phyloP scores from a whole-genome alignment of 139 green algal genomes.

The Astrephomene gubernaculifera region DNA sequence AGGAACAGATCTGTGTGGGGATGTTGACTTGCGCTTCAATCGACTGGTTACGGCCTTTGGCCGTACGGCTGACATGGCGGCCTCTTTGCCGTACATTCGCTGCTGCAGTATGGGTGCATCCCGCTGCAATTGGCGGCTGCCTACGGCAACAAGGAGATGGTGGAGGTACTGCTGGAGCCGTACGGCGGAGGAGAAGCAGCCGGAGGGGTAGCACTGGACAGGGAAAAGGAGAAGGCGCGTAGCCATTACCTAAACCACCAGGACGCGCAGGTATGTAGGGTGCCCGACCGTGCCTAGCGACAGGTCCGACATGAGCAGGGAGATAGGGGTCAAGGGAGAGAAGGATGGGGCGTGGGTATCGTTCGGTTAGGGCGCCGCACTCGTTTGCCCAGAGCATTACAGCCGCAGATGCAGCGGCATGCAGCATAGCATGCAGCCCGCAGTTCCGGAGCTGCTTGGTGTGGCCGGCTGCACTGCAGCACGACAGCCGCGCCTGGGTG shows the following conservation, averaged over 20 bases:
- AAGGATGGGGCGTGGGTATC: not conserved
- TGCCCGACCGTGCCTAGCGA: not conserved
- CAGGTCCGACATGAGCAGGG: not conserved
- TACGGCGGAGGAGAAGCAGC: not conserved
- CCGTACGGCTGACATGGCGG: not conserved
- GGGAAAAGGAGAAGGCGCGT: conserved; percentile 8
- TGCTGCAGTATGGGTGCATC: conserved; percentile 39
- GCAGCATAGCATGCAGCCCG: not conserved
- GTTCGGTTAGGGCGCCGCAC: not conserved
- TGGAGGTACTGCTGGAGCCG: conserved; percentile 24
- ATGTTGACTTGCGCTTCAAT: not conserved
- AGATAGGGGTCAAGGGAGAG: not conserved
- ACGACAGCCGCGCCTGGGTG: too few relatives aligned
- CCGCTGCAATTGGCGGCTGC: conserved; percentile 26
- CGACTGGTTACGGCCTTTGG: not conserved
- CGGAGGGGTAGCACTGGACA: not conserved
- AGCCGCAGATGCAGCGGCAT: not conserved
- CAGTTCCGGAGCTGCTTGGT: not conserved
- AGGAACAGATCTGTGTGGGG: conserved; percentile 1
- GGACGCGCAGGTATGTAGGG: conserved; percentile 3
- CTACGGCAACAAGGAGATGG: conserved; percentile 17
- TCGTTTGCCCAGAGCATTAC: not conserved
- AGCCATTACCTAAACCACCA: conserved; percentile 25
- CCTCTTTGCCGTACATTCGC: not conserved
- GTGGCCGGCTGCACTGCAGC: too few relatives aligned